These are phyloP conservation scores for Hypoxylon sp. DNA, from an alignment of 2,329 filamentous ascomycete species.

Conservation along the genomic window DNA sequence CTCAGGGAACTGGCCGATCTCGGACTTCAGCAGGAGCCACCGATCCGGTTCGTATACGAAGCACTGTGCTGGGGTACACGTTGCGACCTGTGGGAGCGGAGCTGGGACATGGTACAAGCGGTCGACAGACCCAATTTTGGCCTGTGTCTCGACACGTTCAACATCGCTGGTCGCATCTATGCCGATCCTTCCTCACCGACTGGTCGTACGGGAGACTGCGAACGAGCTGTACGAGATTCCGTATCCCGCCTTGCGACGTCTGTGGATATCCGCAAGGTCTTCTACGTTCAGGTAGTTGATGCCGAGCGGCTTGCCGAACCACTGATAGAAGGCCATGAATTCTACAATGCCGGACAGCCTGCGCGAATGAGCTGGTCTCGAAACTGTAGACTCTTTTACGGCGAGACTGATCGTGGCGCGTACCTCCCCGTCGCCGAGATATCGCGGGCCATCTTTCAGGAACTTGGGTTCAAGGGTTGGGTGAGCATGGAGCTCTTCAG, in stretches of 20 bases:
- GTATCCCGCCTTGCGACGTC: constrained; percentile 65
- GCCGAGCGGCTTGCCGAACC: constrained; percentile 73
- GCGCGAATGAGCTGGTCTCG: constrained; percentile 82
- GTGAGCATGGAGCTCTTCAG: constrained; percentile 80
- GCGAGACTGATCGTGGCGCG: constrained; percentile 72
- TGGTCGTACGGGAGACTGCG: constrained; percentile 67
- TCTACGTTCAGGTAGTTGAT: constrained; percentile 83
- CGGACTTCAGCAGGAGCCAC: constrained; percentile 66
- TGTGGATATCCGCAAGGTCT: constrained; percentile 74
- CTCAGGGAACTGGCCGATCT: constrained; percentile 75
- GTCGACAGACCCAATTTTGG: constrained; percentile 80
- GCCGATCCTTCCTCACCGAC: constrained; percentile 71
- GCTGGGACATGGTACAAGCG: constrained; percentile 74
- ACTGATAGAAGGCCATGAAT: constrained; percentile 67
- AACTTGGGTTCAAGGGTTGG: constrained; percentile 76
- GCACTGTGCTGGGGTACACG: constrained; percentile 78
- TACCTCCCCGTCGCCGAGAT: constrained; percentile 76
- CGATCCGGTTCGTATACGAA: constrained; percentile 79
- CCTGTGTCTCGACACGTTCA: constrained; percentile 82
- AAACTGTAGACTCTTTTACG: constrained; percentile 78
- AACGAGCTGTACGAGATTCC: constrained; percentile 66
- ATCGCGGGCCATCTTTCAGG: constrained; percentile 70
- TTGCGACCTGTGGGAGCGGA: constrained; percentile 77
- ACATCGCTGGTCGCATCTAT: constrained; percentile 78
- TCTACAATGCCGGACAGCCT: constrained; percentile 69